phyloP scores from a whole-genome alignment of 768 basidiomycete species.

The Ramaria rubella region DNA sequence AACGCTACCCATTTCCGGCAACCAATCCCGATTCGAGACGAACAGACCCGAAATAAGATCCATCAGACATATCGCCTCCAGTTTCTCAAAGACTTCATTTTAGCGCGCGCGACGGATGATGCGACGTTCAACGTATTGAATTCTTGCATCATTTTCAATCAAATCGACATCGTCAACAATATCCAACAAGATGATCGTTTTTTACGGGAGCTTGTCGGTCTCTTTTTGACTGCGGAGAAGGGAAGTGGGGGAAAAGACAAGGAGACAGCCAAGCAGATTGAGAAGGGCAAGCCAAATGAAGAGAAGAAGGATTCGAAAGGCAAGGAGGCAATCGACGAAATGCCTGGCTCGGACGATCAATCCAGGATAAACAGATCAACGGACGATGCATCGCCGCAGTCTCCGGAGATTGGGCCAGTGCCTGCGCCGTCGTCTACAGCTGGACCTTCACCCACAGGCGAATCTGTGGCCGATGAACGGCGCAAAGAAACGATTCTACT shows the following conservation, averaged over 20 bases:
- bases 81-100: slow-evolving; percentile 97
- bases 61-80: slow-evolving; percentile 97
- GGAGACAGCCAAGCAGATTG: slow-evolving; percentile 19
- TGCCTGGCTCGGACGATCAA: slow-evolving; percentile 16
- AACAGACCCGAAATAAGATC: slow-evolving; percentile 73
- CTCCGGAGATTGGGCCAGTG: neutral
- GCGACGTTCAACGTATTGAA: slow-evolving; percentile 96
- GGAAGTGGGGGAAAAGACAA: slow-evolving; percentile 9
- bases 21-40: slow-evolving; percentile 78
- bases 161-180: slow-evolving; percentile 93
- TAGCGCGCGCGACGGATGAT: slow-evolving; percentile 91
- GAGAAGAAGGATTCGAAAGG: slow-evolving; percentile 26
- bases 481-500: slow-evolving; percentile 79
- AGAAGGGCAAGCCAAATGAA: slow-evolving; percentile 21
- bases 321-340: neutral
- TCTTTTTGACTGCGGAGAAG: slow-evolving; percentile 40
- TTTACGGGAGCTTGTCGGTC: slow-evolving; percentile 66
- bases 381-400: neutral
- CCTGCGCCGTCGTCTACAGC: slow-evolving; percentile 4
- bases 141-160: slow-evolving; percentile 97
- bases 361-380: slow-evolving; percentile 33
- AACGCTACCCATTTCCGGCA: slow-evolving; percentile 81
- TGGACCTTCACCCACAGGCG: slow-evolving; percentile 12
- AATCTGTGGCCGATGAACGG: slow-evolving; percentile 31
- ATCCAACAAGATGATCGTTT: slow-evolving; percentile 74